A percentile compares a stretch with the other conserved stretches of the same genome.
These are phyloP conservation scores for Trichosporon sp. DNA, from an alignment of 1,284 basidiomycete genomes.

Conservation along the genomic window DNA sequence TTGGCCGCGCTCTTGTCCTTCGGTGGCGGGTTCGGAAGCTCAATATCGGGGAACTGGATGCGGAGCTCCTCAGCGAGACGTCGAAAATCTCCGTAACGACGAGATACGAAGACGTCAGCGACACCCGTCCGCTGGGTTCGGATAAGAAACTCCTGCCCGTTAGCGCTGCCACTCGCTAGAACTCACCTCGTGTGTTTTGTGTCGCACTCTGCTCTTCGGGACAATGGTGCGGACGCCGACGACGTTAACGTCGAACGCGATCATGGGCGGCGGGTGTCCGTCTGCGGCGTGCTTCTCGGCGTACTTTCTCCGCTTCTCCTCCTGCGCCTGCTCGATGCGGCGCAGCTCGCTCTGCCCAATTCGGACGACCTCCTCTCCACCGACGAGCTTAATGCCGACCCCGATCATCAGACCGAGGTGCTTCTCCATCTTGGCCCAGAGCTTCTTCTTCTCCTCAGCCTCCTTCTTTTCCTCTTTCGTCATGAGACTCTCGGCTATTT, in stretches of 20 bases:
- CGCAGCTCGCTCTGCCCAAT: conserved; percentile 79
- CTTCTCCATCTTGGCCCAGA: conserved; percentile 73
- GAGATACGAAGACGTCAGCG: conserved; percentile 81
- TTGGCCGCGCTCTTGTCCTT: conserved; percentile 79
- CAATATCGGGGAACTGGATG: conserved; percentile 76
- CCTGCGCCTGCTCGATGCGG: conserved; percentile 69
- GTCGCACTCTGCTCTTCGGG: conserved; percentile 80
- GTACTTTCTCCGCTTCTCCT: conserved; percentile 57
- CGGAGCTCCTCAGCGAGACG: conserved; percentile 83
- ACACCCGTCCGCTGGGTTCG: conserved; percentile 74
- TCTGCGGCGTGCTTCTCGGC: conserved; percentile 51
- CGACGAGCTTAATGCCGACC: conserved; percentile 75
- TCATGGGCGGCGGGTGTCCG: conserved; percentile 40
- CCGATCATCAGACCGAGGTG: conserved; percentile 78
- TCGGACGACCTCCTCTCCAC: conserved; percentile 82
- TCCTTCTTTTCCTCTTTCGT: conserved; percentile 62
- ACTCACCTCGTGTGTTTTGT: conserved; percentile 76
- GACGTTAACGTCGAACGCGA: conserved; percentile 79
- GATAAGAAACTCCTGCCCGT: conserved; percentile 84
- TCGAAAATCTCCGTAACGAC: conserved; percentile 92
- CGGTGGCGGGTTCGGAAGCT: conserved; percentile 74
- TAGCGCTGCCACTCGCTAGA: conserved; percentile 1
- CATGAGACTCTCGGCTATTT: conserved; percentile 47
- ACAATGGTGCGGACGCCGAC: conserved; percentile 77
- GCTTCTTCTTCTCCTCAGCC: conserved; percentile 64